Evolutionary conservation across 768 basidiomycete species (phyloP).

Genomic region (Scleroderma bovista): DNA sequence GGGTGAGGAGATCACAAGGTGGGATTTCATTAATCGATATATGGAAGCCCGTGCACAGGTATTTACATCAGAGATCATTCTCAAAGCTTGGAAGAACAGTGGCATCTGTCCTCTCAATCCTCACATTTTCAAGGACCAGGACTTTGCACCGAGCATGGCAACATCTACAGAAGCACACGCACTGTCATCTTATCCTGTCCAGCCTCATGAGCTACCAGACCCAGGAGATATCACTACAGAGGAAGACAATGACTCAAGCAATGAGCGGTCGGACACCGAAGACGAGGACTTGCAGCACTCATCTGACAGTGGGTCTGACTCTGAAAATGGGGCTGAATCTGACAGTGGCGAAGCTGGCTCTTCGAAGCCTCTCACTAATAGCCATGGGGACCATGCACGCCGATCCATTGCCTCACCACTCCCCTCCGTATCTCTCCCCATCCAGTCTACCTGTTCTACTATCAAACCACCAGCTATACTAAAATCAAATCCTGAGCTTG

Average conservation of each 20-base stretch:
- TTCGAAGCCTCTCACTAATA: too few relatives aligned
- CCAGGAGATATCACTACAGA: neutral
- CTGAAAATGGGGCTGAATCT: neutral
- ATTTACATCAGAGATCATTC: constrained; percentile 13
- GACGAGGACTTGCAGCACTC: too few relatives aligned
- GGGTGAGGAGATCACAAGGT: constrained; percentile 11
- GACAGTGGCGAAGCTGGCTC: too few relatives aligned
- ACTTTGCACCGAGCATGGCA: constrained; percentile 21
- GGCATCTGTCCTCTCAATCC: constrained; percentile 25
- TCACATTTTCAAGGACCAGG: constrained; percentile 16
- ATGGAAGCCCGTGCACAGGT: constrained; percentile 5
- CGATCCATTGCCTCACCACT: neutral
- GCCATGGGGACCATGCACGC: too few relatives aligned
- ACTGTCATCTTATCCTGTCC: constrained; percentile 12
- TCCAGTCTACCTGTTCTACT: neutral
- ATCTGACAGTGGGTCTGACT: too few relatives aligned
- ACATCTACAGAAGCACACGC: constrained; percentile 12
- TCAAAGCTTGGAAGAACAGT: constrained; percentile 18
- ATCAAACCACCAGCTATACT: neutral
- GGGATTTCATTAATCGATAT: neutral
- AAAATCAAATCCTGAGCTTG: neutral
- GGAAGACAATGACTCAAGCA: neutral
- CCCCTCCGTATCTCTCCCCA: neutral
- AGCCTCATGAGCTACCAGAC: neutral
- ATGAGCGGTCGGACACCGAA: neutral